Evolutionary conservation across 306 rosid genomes (phyloP).

Genomic region (Cajanus cajan): DNA sequence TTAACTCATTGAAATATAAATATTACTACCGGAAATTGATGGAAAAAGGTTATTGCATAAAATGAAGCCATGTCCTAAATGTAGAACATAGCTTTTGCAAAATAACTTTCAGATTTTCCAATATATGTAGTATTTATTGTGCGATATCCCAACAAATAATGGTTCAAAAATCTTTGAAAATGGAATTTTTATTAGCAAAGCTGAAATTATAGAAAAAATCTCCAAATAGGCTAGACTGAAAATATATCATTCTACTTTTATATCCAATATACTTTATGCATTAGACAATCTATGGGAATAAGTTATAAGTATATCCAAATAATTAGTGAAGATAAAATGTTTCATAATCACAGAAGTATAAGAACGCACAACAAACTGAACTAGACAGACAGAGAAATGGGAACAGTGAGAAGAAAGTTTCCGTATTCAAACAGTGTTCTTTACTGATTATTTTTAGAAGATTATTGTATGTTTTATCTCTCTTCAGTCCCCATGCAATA

Average conservation of each 20-base stretch:
- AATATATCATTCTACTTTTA: constrained; percentile 11
- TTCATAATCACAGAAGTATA: not conserved
- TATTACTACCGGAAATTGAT: not conserved
- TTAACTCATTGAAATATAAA: not conserved
- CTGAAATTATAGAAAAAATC: not conserved
- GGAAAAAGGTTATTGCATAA: constrained; percentile 1
- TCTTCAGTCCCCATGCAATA: constrained; percentile 1
- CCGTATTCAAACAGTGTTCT: not conserved
- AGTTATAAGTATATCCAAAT: not conserved
- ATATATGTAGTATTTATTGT: not conserved
- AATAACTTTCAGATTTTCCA: not conserved
- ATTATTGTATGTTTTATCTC: not conserved
- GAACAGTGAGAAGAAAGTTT: constrained; percentile 20
- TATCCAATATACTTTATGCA: constrained; percentile 5
- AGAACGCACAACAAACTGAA: not conserved
- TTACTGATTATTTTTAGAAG: not conserved
- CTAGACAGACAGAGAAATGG: not conserved
- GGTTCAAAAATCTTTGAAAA: not conserved
- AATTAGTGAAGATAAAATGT: not conserved
- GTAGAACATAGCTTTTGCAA: not conserved
- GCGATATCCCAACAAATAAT: not conserved
- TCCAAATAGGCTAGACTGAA: constrained; percentile 13
- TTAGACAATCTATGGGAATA: no score
- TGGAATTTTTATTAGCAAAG: not conserved
- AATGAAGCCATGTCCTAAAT: not conserved